Conservation (phyloP, 345 rosid genomes). For the Salix brachista region DNA sequence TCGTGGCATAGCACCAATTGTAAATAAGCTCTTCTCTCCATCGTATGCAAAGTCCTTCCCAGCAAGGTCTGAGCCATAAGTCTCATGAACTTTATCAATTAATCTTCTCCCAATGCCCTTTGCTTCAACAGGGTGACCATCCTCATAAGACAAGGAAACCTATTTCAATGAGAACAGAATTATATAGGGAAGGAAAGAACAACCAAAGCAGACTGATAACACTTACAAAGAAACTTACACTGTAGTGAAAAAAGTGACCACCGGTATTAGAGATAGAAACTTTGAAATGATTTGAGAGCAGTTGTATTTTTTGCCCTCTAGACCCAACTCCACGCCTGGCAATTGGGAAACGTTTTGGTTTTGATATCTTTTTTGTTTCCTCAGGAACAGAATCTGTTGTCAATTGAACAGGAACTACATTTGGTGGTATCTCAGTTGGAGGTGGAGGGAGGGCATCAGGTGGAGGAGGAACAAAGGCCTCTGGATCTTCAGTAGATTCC, state of each 20-base stretch:
- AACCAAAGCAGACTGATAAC: background rate
- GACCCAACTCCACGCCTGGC: constrained; percentile 19
- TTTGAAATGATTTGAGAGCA: constrained; percentile 24
- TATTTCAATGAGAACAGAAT: background rate
- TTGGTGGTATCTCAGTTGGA: constrained; percentile 12
- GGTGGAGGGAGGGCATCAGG: constrained; percentile 10
- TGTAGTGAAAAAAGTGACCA: constrained; percentile 20
- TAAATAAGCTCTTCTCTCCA: constrained; percentile 26
- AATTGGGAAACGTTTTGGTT: constrained; percentile 12
- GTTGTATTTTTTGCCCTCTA: constrained; percentile 17
- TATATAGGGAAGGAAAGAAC: background rate
- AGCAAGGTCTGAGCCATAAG: constrained; percentile 19
- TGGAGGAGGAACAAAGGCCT: background rate
- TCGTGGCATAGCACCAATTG: constrained; percentile 16
- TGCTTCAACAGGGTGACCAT: constrained; percentile 17
- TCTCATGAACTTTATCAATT: constrained; percentile 22
- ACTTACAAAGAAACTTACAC: constrained; percentile 8
- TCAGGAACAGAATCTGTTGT: background rate
- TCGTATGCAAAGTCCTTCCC: constrained; percentile 30
- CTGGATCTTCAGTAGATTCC: constrained; percentile 12
- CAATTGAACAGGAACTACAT: constrained; percentile 8
- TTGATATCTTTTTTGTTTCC: background rate
- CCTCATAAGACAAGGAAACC: constrained; percentile 19
- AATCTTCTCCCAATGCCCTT: constrained; percentile 23
- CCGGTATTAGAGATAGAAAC: constrained; percentile 4